Base-by-base conservation (phyloP, 352 stramenopile genomes). In the Phytophthora sansomeana region DNA sequence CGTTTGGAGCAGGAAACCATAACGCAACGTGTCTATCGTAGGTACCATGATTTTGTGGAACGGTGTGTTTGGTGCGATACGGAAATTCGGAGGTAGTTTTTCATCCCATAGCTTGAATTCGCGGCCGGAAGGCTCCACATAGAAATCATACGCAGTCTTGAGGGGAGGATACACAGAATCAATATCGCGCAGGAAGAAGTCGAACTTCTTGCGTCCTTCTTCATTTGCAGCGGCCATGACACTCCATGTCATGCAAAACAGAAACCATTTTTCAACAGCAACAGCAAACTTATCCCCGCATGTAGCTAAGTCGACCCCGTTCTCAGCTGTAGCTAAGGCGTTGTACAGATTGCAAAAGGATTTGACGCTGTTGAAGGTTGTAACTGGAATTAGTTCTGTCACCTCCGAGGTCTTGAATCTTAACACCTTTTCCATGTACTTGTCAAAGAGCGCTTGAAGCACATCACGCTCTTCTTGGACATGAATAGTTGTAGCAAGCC, bases 71-170 rank as follows among this genome's bases (percentile, higher is more conserved):
- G 84, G 77, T 3, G 78, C 71, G 8, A 96, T 83, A 11, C 83
- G 81, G 58, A 93, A 91, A 56, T 89, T 94, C 7, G 72, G 77
- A 4, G 87, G 83, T 1, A 96, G 64, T 42, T 91, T 91, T 29
- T 96, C 87, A 49, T 96, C 86, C 86, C 86, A 95, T 1, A 95
- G 68, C 55, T 93, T 95, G 43, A 96, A 92, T 17, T 96, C 88
- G 6, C 76, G 73, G n/a, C 66, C 73, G 33, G 81, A 70, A 10
- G 82, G 59, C 59, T 98, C 94, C 17, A 98, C 83, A 28, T 81
- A 97, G 62, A 97, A 98, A 63, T 98, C 95, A 69, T 98, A 98
- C 0, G 95, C 82, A 9, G 89, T 98, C 61, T 96, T 94, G 2
- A 95, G 77, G 19, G 93, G 92, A 32, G 94, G 94, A 53, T 97